Evolutionary conservation across 2,329 filamentous ascomycete species (phyloP).

Genomic region (Dothideomycetidae sp.): DNA sequence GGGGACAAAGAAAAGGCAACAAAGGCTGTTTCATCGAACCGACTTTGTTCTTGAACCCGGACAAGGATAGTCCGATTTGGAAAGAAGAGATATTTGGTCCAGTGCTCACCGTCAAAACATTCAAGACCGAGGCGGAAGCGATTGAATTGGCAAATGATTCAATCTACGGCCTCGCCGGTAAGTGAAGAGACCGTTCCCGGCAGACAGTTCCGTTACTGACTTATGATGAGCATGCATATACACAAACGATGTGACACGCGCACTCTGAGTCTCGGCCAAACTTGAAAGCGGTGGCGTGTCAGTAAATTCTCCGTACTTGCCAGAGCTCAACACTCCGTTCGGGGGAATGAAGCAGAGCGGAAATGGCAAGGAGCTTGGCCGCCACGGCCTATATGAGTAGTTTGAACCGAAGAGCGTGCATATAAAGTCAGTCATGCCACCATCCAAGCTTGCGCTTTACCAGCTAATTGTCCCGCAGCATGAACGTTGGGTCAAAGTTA

Average conservation of each 20-base stretch:
- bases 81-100: constrained; percentile 20
- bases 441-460: too few species aligned
- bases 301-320: constrained; percentile 22
- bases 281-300: constrained; percentile 15
- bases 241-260: constrained; percentile 25
- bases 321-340: constrained; percentile 33
- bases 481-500: too few species aligned
- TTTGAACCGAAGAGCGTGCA: constrained; percentile 25
- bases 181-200: too few species aligned
- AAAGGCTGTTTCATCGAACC: constrained; percentile 34
- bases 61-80: constrained; percentile 21
- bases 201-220: neutral
- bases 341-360: constrained; percentile 39
- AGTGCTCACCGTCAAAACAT: constrained; percentile 14
- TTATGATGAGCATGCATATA: constrained; percentile 21
- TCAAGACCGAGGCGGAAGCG: constrained; percentile 24
- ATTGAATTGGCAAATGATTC: constrained; percentile 26
- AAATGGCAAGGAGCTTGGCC: constrained; percentile 34
- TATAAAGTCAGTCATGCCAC: constrained; percentile 12
- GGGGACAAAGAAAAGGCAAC: constrained; percentile 14
- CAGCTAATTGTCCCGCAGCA: too few species aligned
- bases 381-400: constrained; percentile 16
- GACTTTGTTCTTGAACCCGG: constrained; percentile 31
- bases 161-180: constrained; percentile 24
- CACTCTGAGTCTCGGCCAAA: constrained; percentile 13